These are phyloP conservation scores for Yamadazyma aaseri DNA, from an alignment of 1,139 yeast genomes.

Conservation along the genomic window DNA sequence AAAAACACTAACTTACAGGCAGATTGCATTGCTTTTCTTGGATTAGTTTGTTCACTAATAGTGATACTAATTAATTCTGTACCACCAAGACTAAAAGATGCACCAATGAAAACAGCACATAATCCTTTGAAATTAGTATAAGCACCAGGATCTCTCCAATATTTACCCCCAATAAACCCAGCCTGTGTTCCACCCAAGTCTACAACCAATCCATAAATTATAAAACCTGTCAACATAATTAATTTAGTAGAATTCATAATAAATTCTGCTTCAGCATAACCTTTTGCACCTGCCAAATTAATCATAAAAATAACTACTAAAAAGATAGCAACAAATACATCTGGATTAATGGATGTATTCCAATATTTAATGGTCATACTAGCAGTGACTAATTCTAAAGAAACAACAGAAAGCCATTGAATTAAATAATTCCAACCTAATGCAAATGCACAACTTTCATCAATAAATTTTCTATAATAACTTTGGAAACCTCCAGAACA, in stretches of 20 bases:
- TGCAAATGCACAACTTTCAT: constrained; percentile 35
- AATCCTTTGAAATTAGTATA: constrained; percentile 41
- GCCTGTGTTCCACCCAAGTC: constrained; percentile 40
- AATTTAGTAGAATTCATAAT: constrained; percentile 37
- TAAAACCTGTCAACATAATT: constrained; percentile 37
- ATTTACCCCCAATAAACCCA: constrained; percentile 46
- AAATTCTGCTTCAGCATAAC: constrained; percentile 47
- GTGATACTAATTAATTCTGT: constrained; percentile 42
- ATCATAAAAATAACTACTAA: constrained; percentile 32
- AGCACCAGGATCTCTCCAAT: constrained; percentile 46
- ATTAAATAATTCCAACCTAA: constrained; percentile 38
- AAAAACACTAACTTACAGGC: constrained; percentile 43
- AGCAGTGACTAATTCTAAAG: constrained; percentile 38
- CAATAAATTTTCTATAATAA: constrained; percentile 33
- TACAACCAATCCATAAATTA: constrained; percentile 39
- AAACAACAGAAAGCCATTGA: constrained; percentile 35
- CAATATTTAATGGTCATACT: constrained; percentile 37
- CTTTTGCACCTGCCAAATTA: constrained; percentile 41
- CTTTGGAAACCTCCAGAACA: constrained; percentile 37
- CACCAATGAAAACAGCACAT: constrained; percentile 38
- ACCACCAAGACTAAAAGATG: constrained; percentile 40
- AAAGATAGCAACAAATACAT: constrained; percentile 41
- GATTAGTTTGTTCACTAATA: constrained; percentile 43
- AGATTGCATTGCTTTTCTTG: constrained; percentile 39
- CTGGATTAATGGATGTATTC: constrained; percentile 28